phyloP scores from a whole-genome alignment of 2,329 filamentous ascomycete genomes.

The Aspergillus sp. region DNA sequence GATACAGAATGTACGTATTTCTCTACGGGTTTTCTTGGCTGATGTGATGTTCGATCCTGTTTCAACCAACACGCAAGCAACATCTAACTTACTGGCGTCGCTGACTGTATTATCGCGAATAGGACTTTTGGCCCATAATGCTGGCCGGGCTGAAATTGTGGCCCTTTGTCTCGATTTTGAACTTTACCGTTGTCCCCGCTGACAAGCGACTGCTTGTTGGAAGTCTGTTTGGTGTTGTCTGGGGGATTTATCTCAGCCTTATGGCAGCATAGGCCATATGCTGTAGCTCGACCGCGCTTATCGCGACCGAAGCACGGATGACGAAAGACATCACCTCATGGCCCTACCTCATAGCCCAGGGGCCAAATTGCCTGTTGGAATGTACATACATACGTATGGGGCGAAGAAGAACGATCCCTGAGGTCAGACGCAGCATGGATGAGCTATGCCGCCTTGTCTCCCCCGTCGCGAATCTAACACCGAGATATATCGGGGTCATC shows the following conservation, averaged over 20 bases:
- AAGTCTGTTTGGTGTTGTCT: constrained; percentile 42
- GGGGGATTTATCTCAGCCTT: constrained; percentile 46
- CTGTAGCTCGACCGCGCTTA: neutral
- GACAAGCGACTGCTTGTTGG: constrained; percentile 41
- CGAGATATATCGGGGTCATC: neutral
- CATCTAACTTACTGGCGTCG: neutral
- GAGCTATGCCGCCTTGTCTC: neutral
- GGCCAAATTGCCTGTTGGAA: neutral
- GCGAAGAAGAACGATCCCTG: neutral
- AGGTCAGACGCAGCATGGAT: neutral
- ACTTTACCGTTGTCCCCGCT: constrained; percentile 44
- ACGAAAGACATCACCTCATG: neutral
- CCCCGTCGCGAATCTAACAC: neutral
- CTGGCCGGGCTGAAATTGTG: constrained; percentile 46
- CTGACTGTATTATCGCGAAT: neutral
- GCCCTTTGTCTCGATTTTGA: constrained; percentile 45
- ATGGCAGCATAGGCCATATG: constrained; percentile 26
- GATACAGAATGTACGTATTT: constrained; percentile 37
- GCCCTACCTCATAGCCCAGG: neutral
- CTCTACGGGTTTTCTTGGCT: neutral
- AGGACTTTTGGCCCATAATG: constrained; percentile 45
- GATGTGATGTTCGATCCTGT: neutral
- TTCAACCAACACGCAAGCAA: neutral
- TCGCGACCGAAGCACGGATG: neutral
- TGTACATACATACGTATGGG: neutral